A percentile compares a stretch with the other conserved stretches of the same genome.
These are phyloP conservation scores for Lithohypha guttulata DNA, from an alignment of 2,329 filamentous ascomycete species.

Conservation along the genomic window DNA sequence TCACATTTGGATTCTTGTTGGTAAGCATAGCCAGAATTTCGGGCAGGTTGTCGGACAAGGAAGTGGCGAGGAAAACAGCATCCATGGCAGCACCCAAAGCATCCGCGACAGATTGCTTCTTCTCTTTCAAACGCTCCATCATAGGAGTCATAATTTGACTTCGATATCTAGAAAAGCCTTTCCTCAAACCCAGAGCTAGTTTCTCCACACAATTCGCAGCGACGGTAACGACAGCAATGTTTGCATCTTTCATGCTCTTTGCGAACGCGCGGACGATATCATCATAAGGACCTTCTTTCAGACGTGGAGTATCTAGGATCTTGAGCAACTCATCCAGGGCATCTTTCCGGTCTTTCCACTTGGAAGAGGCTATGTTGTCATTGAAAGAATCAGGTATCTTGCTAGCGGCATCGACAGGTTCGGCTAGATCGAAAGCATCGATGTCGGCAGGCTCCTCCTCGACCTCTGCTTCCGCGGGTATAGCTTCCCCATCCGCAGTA, in stretches of 20 bases:
- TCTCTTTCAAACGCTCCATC: slow-evolving; percentile 93
- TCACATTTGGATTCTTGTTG: slow-evolving; percentile 96
- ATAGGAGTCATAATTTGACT: slow-evolving; percentile 73
- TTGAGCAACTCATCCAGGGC: slow-evolving; percentile 71
- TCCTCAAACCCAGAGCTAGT: slow-evolving; percentile 73
- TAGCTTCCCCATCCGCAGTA: slow-evolving; percentile 45
- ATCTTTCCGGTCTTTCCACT: slow-evolving; percentile 98
- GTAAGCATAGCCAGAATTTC: slow-evolving; percentile 75
- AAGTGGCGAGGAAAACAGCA: slow-evolving; percentile 54
- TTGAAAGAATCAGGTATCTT: slow-evolving; percentile 73
- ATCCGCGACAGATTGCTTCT: slow-evolving; percentile 81
- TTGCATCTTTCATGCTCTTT: slow-evolving; percentile 98
- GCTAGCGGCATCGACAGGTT: slow-evolving; percentile 74
- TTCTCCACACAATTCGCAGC: slow-evolving; percentile 88
- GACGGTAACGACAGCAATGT: slow-evolving; percentile 84
- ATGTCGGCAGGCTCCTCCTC: slow-evolving; percentile 56
- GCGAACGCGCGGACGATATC: slow-evolving; percentile 76
- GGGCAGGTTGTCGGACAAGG: slow-evolving; percentile 75
- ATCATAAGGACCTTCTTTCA: slow-evolving; percentile 81
- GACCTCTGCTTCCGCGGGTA: slow-evolving; percentile 46
- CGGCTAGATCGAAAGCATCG: slow-evolving; percentile 67
- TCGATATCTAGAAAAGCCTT: slow-evolving; percentile 69
- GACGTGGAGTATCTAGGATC: slow-evolving; percentile 70
- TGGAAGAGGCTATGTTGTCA: slow-evolving; percentile 76
- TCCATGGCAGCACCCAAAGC: slow-evolving; percentile 80